Base-by-base conservation (phyloP, 176 grass and related monocot species). In the Oryza brachyantha region DNA sequence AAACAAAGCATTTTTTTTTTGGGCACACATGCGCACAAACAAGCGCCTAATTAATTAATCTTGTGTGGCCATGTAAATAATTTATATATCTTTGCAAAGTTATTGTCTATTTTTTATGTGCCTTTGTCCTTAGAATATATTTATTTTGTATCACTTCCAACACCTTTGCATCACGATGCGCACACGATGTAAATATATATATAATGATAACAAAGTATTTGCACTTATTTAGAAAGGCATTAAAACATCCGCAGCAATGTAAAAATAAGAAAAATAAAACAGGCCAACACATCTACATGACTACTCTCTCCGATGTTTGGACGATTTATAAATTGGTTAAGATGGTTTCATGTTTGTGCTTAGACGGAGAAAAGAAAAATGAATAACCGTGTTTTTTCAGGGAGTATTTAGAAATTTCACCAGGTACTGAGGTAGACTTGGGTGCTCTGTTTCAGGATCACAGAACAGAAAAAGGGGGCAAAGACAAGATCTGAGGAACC, bases 401-500 rank as follows among this genome's bases (percentile, higher is more conserved):
- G 16, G 50, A 54, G 11, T 31, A 25, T 22, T 48, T 14, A 58
- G 55, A 74, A 39, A 29, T 68, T 68, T 38, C 6, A 38, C 24
- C 58, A 84, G 54, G 24, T 14, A 72, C 64, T 73, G 1, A 46
- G 24, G 29, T 48, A 32, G 32, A 58, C 37, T 48, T 25, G 22
- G 25, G 4, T 22, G 8, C 16, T 39, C 25, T 38, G 19, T 48
- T 16, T 81, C 21, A 29, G 50, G 26, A 35, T 34, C 17, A 76
- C 4, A 1, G 3, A 34, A 69, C 26, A 19, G 12, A 16, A 81
- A 54, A 76, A 38, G 1, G 34, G 38, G 21, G 24, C 27, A 72
- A 4, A 32, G 35, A 26, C 73, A 82, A 42, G 35, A 72, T 72
- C 75, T 87, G 28, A 38, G 14, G n/a, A 62, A 55, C 27, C 16